Percentiles rank a stretch among this genome's conserved stretches.
Evolutionary conservation across 768 basidiomycete genomes (phyloP).

Genomic region (Saitozyma sp.): DNA sequence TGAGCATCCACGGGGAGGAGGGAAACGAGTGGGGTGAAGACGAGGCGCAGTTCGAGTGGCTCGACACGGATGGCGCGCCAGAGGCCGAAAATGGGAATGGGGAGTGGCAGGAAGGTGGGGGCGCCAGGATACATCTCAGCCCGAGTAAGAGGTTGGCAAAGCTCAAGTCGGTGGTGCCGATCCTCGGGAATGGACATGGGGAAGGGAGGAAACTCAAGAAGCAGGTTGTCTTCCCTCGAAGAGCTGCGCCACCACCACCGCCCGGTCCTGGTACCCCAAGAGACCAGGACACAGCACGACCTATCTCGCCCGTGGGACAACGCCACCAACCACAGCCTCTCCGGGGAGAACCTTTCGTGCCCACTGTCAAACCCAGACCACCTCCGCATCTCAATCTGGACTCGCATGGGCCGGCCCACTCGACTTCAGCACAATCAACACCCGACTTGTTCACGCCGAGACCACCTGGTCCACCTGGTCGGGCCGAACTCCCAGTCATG

Average conservation of each 20-base stretch:
- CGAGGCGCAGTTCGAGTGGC: conserved; percentile 44
- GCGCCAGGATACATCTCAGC: conserved; percentile 7
- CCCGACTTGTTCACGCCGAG: no score
- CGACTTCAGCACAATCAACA: no score
- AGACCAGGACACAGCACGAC: no score
- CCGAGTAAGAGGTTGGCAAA: conserved; percentile 31
- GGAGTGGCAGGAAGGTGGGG: neutral
- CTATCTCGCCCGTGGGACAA: no score
- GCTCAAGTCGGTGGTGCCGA: conserved; percentile 27
- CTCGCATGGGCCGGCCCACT: no score
- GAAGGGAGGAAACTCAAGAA: conserved; percentile 36
- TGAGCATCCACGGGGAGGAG: conserved; percentile 42
- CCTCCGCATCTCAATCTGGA: no score
- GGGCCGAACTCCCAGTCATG: conserved; percentile 4
- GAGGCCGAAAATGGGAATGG: conserved; percentile 36
- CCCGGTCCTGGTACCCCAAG: conserved; percentile 1
- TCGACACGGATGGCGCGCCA: conserved; percentile 34
- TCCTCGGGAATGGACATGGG: conserved; percentile 14
- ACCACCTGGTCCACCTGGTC: neutral
- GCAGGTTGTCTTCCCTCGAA: conserved; percentile 29
- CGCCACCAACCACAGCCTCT: no score
- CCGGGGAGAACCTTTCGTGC: no score
- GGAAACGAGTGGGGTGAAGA: conserved; percentile 48
- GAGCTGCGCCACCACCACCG: conserved; percentile 41
- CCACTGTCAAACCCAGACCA: no score